Evolutionary conservation across 768 basidiomycete species (phyloP).

Genomic region (Leccinum ochraceum): DNA sequence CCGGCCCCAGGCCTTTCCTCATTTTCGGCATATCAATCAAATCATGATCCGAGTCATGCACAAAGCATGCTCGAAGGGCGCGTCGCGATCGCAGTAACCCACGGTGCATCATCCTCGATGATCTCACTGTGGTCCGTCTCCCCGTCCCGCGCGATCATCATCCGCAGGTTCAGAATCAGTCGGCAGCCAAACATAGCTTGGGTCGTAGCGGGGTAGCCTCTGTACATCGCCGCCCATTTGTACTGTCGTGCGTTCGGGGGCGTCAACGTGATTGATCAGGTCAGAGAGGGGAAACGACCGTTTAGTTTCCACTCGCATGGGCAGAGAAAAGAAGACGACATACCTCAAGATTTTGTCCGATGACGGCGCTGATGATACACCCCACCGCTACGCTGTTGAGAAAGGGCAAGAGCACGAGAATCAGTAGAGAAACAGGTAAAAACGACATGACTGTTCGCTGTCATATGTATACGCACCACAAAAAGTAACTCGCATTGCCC

Average conservation of each 20-base stretch:
- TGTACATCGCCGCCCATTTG: conserved; percentile 6
- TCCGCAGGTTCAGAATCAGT: not conserved
- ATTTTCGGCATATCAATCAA: not conserved
- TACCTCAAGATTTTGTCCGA: conserved; percentile 9
- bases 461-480: conserved; percentile 1
- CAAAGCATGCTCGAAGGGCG: not conserved
- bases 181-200: not conserved
- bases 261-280: not conserved
- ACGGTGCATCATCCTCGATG: not conserved
- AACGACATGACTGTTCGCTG: not conserved
- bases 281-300: not conserved
- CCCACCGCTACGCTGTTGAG: not conserved
- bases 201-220: conserved; percentile 4
- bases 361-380: not conserved
- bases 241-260: not conserved
- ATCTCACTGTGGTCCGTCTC: not conserved
- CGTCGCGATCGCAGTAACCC: not conserved
- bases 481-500: conserved; percentile 6
- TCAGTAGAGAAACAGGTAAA: not conserved
- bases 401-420: not conserved
- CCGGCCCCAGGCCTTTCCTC: not conserved
- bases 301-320: not conserved
- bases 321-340: not conserved
- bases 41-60: not conserved
- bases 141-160: conserved; percentile 7